Evolutionary conservation across 164 flowering plant genomes (phyloP).

Genomic region (Berberis vulgaris): DNA sequence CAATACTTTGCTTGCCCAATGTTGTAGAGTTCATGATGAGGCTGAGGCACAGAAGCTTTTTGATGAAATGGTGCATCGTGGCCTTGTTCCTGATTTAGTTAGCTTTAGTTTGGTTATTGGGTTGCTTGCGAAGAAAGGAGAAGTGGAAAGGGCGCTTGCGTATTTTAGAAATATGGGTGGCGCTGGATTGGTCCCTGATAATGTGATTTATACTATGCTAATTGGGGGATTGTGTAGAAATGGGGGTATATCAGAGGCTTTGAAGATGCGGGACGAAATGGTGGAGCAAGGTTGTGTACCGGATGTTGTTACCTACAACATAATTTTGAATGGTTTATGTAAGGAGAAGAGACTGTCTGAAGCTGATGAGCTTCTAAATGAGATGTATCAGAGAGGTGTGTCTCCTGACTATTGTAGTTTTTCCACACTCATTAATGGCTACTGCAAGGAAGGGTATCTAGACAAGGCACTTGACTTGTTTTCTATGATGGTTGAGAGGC

Average conservation of each 20-base stretch:
- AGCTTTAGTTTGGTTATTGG: slow-evolving; percentile 70
- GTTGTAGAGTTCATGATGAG: slow-evolving; percentile 38
- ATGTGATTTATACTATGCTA: slow-evolving; percentile 71
- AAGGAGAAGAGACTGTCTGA: slow-evolving; percentile 56
- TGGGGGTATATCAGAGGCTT: slow-evolving; percentile 51
- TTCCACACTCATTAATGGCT: slow-evolving; percentile 73
- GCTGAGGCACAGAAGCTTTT: slow-evolving; percentile 40
- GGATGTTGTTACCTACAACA: slow-evolving; percentile 77
- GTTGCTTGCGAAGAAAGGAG: slow-evolving; percentile 48
- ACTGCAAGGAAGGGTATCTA: slow-evolving; percentile 54
- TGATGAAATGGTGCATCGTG: slow-evolving; percentile 36
- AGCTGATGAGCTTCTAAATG: slow-evolving; percentile 56
- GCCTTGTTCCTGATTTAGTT: slow-evolving; percentile 57
- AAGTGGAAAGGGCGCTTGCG: slow-evolving; percentile 43
- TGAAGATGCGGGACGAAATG: slow-evolving; percentile 76
- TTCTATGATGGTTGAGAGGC: slow-evolving; percentile 50
- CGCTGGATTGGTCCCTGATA: slow-evolving; percentile 60
- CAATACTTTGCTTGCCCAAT: slow-evolving; percentile 60
- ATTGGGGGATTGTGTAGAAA: slow-evolving; percentile 64
- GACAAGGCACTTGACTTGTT: slow-evolving; percentile 50
- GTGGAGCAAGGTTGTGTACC: slow-evolving; percentile 43
- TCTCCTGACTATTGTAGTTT: slow-evolving; percentile 68
- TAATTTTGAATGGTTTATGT: slow-evolving; percentile 78
- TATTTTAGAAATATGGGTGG: slow-evolving; percentile 49
- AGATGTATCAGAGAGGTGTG: slow-evolving; percentile 69